Percentiles rank a stretch among this genome's conserved stretches.
These are phyloP conservation scores for Poa pratensis DNA, from an alignment of 176 grass and related monocot species.

Conservation along the genomic window DNA sequence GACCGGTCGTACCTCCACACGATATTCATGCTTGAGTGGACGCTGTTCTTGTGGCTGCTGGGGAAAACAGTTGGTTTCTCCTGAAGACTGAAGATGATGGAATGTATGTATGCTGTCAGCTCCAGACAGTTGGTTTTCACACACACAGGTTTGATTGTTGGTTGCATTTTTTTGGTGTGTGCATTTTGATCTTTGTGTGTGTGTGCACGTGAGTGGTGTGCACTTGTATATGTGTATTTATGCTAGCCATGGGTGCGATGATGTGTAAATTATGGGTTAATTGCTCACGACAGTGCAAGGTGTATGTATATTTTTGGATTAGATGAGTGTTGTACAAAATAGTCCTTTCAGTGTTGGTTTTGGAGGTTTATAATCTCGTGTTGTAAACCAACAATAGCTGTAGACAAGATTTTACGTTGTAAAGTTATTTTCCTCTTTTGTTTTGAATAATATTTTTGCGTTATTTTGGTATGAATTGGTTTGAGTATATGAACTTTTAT, in stretches of 20 bases:
- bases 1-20: slow-evolving; percentile 87
- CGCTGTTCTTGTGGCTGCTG: slow-evolving; percentile 86
- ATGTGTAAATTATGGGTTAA: slow-evolving; percentile 33
- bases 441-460: not conserved
- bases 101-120: not conserved
- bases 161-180: not conserved
- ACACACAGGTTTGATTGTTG: not conserved
- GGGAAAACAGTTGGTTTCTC: slow-evolving; percentile 89
- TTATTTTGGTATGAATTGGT: not conserved
- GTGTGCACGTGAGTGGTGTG: slow-evolving; percentile 10
- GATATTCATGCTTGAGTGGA: slow-evolving; percentile 88
- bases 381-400: slow-evolving; percentile 31
- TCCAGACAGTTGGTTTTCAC: too few relatives aligned
- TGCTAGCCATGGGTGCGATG: not conserved
- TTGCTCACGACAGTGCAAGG: slow-evolving; percentile 29
- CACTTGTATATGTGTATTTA: not conserved
- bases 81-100: slow-evolving; percentile 30
- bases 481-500: not conserved
- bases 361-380: not conserved
- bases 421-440: not conserved
- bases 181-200: not conserved
- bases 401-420: not conserved
- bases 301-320: not conserved
- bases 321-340: not conserved
- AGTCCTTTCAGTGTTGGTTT: not conserved